Conservation (phyloP, 176 grass and related monocot species). For the Phragmites australis region DNA sequence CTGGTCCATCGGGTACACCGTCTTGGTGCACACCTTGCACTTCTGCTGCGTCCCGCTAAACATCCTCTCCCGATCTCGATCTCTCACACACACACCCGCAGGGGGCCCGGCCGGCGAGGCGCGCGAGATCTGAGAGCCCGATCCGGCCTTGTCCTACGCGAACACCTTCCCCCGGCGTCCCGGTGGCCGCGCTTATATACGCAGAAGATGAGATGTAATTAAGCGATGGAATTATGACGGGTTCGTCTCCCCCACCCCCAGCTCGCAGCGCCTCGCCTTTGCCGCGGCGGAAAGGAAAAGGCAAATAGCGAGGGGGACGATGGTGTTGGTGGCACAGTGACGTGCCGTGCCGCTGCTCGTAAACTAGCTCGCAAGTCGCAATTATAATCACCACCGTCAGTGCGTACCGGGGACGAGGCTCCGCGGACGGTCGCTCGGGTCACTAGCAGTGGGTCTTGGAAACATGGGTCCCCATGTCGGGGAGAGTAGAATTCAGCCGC, state of each 20-base stretch:
- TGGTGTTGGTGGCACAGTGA: too few species aligned
- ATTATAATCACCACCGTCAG: constrained; percentile 35
- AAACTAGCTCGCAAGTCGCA: constrained; percentile 4
- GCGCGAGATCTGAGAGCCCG: constrained; percentile 32
- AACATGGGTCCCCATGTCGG: not conserved
- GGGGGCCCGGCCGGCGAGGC: not conserved
- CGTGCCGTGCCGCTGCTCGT: not conserved
- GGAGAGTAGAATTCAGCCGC: rapidly evolving
- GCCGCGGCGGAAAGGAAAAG: constrained; percentile 49
- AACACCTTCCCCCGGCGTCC: not conserved
- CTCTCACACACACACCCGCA: not conserved
- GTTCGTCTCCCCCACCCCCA: constrained; percentile 26
- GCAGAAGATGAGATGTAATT: not conserved
- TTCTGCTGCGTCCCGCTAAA: constrained; percentile 79
- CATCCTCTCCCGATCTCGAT: constrained; percentile 1
- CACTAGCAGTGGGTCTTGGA: not conserved
- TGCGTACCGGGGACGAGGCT: constrained; percentile 2
- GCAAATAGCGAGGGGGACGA: not conserved
- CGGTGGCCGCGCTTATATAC: constrained; percentile 41
- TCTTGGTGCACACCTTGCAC: constrained; percentile 90
- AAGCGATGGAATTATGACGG: constrained; percentile 40
- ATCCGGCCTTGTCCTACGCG: constrained; percentile 22
- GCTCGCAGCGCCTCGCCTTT: constrained; percentile 33
- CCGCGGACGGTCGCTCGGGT: not conserved
- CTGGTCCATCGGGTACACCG: constrained; percentile 96